phyloP scores from a whole-genome alignment of 192 early-diverging fungal species.

The Oehlia diaphana region DNA sequence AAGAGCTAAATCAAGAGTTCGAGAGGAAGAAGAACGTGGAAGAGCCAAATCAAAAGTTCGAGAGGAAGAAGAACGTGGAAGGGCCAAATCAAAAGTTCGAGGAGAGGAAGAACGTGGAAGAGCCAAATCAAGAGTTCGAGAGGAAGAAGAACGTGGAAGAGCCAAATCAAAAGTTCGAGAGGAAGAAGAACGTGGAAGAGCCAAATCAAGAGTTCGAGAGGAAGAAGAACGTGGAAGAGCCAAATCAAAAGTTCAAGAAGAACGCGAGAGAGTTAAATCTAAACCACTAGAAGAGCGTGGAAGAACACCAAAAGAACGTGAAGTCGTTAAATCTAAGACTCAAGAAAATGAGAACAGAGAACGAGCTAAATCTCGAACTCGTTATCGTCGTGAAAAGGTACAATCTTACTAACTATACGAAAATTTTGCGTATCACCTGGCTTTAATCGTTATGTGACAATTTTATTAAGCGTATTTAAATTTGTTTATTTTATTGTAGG shows the following conservation, averaged over 20 bases:
- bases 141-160: no score
- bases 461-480: background rate
- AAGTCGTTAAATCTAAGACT: conserved; percentile 1
- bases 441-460: background rate
- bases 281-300: background rate
- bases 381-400: background rate
- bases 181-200: background rate
- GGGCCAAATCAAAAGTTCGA: no score
- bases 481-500: background rate
- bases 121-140: no score
- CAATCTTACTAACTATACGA: background rate
- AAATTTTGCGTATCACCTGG: no score
- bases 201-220: background rate
- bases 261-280: no score
- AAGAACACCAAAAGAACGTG: background rate
- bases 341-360: background rate
- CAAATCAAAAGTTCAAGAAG: conserved; percentile 10
- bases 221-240: background rate
- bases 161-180: background rate
- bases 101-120: no score
- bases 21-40: no score
- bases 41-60: no score
- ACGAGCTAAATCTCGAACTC: no score
- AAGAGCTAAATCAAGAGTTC: no score
- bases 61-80: no score